Evolutionary conservation across 1,284 basidiomycete genomes (phyloP), one percentile per base, ranked within the genome.

Genomic region (Pseudozyma flocculosa): DNA sequence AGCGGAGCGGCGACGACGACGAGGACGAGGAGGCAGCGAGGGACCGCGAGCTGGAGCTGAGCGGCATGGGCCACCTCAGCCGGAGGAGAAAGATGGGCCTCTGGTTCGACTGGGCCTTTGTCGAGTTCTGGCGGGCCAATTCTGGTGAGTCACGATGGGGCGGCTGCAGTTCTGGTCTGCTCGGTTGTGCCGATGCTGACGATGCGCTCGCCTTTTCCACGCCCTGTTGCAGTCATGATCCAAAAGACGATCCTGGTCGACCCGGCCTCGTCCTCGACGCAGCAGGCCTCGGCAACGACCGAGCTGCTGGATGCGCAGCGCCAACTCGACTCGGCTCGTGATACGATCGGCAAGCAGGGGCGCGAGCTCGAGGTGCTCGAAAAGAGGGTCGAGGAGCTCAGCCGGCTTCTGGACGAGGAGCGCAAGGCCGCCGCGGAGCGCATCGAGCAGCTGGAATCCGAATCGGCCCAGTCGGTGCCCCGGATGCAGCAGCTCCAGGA

Each of bases 31-130:
- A 64, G 37, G 26, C 26, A 11, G 61, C 61, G 8, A 38, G 43
- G 9, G 61, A 64, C 34, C 55, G 53, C 24, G 61, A 64, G 21
- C 48, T 64, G n/a, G 61, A 64, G 38, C 50, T 60, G 14, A 64
- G 59, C 43, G 57, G 57, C 9, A 32, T 64, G 14, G 61, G 61
- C 1, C 61, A 64, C n/a, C 50, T 64, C 17, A 60, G 56, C 2
- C 54, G 83, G 84, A 24, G 72, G 79, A 83, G 45, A 79, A 80
- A 50, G 84, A 84, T 59, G n/a, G 93, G 93, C 76, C 82, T 96
- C 30, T 98, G 93, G 94, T 90, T 98, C 75, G 92, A 97, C 76
- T 97, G 92, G 91, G 85, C 87, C 2, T 98, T 97, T 80, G 87
- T 96, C n/a, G 94, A 98, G 78, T 98, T 97, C 77, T 93, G 92